phyloP scores from a whole-genome alignment of 129 eudicot genomes.

The Artemisia annua region DNA sequence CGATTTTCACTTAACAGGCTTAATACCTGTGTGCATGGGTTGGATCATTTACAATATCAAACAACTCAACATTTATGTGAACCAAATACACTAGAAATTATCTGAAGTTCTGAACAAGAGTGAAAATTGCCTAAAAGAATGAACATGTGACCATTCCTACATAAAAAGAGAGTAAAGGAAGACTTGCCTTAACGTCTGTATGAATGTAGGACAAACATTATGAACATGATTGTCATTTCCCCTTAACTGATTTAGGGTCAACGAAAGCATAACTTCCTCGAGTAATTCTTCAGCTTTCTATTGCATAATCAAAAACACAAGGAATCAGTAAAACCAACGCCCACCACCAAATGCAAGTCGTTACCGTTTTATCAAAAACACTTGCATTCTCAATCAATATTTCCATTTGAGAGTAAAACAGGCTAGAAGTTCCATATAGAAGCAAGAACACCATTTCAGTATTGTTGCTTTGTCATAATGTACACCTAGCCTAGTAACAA shows the following conservation, averaged over 20 bases:
- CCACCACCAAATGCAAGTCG: not conserved
- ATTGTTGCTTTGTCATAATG: not conserved
- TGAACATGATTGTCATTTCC: conserved; percentile 40
- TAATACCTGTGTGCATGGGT: no score
- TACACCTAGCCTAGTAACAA: not conserved
- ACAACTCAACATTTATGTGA: no score
- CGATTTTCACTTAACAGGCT: no score
- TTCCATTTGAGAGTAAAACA: not conserved
- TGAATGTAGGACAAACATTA: conserved; percentile 77
- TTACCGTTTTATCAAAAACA: not conserved
- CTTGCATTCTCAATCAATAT: not conserved
- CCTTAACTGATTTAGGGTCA: conserved; percentile 79
- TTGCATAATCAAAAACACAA: conserved; percentile 28
- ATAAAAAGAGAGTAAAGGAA: conserved; percentile 1
- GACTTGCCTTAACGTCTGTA: conserved; percentile 76
- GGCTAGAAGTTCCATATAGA: not conserved
- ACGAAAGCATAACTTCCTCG: conserved; percentile 86
- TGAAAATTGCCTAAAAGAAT: not conserved
- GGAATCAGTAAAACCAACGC: conserved; percentile 1
- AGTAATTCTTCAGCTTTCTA: conserved; percentile 86
- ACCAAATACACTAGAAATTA: no score
- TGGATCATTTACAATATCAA: no score
- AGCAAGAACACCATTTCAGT: not conserved
- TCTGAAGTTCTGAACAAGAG: no score
- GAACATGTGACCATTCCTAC: not conserved